A percentile compares a stretch with the other conserved stretches of the same genome.
phyloP scores from a whole-genome alignment of 345 rosid genomes.

The thale cress (Arabidopsis thaliana) region TAIR10.1 NC_003076.8:25369501-25370000 shows the following conservation, averaged over 20 bases:
- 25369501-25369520: constrained; percentile 68
- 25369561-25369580: constrained; percentile 57
- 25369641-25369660: constrained; percentile 80
- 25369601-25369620: constrained; percentile 70
- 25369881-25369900: constrained; percentile 76
- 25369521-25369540: constrained; percentile 74
- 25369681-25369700: constrained; percentile 46
- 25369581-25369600: constrained; percentile 67
- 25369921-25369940: constrained; percentile 81
- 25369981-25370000: constrained; percentile 45
- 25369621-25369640: constrained; percentile 88
- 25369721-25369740: constrained; percentile 67
- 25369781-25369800: constrained; percentile 97
- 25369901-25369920: constrained; percentile 70
- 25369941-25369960: constrained; percentile 86
- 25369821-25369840: constrained; percentile 91
- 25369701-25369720: constrained; percentile 62
- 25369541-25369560: constrained; percentile 64
- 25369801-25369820: constrained; percentile 79
- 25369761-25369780: constrained; percentile 76
- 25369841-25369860: constrained; percentile 72
- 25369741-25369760: constrained; percentile 87
- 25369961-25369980: constrained; percentile 86
- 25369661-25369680: constrained; percentile 58
- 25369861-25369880: constrained; percentile 81